Evolutionary conservation across 75 land plant species (phyloP), one percentile per base, ranked within the genome.

Genomic region (Selaginella moellendorffii): DNA sequence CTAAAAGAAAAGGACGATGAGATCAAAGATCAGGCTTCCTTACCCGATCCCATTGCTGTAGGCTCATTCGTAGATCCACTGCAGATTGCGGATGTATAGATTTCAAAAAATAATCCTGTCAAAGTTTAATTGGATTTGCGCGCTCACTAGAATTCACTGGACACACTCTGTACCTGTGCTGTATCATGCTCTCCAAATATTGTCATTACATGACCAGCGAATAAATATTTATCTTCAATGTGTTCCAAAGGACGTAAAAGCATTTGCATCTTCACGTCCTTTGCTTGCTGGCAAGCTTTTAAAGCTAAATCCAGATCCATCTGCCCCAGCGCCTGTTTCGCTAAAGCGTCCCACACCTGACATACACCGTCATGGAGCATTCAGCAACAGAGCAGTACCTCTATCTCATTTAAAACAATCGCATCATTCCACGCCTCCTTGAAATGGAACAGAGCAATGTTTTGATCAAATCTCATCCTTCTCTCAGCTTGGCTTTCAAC

Each of bases 371-470:
- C 14, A 65, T 19, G 1, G 2, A 1, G 22, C 42, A 52, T 1
- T 20, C 2, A 1, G 25, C 56, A n/a, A n/a, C n/a, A n/a, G n/a
- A n/a, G n/a, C n/a, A n/a, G n/a, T 25, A 70, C 72, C 66, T 70
- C 58, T 12, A 31, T 52, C 1, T 53, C 28, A 1, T 71, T 64
- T 22, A 71, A 22, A 18, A 31, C 1, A 18, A 63, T 27, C 17
- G 73, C 73, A 71, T 71, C 73, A 25, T 22, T 36, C 67, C 67
- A 71, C 14, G 73, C 73, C 27, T 71, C 73, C 28, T 71, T 65
- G 26, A 71, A 65, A 28, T 65, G 68, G 12, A 71, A 54, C 0
- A 71, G 59, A 2, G 30, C 23, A 2, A 71, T 18, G 29, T 29
- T 64, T 24, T 71, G 71, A 20, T 65, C 31, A 53, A 71, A 71